Conservation (phyloP, 1,284 basidiomycete genomes). For the Puccinia triticina region DNA sequence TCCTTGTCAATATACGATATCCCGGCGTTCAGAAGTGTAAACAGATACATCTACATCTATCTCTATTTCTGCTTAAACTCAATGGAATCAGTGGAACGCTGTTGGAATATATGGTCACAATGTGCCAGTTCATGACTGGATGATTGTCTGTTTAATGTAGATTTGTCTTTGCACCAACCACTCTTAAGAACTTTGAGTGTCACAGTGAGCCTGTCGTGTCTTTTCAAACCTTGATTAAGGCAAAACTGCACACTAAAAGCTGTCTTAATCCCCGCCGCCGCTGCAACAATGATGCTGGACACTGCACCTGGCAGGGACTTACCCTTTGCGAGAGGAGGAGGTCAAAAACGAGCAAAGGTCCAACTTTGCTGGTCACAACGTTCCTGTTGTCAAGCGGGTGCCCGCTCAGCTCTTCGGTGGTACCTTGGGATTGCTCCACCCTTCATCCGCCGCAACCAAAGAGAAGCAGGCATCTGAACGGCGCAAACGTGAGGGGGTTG, state of each 20-base stretch:
- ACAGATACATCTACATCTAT: neutral
- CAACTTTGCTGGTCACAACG: slow-evolving; percentile 86
- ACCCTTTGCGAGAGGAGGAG: slow-evolving; percentile 95
- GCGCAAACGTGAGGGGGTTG: slow-evolving; percentile 84
- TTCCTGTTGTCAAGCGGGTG: slow-evolving; percentile 97
- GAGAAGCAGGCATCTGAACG: slow-evolving; percentile 99
- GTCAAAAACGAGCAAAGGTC: slow-evolving; percentile 97
- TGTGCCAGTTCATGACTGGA: too few species aligned
- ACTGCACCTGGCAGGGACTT: slow-evolving; percentile 91
- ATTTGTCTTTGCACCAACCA: too few species aligned
- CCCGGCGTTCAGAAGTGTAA: neutral
- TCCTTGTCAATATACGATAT: neutral
- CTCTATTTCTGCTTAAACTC: too few species aligned
- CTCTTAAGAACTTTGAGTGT: too few species aligned
- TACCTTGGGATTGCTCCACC: slow-evolving; percentile 89
- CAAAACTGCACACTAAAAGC: too few species aligned
- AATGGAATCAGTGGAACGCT: too few species aligned
- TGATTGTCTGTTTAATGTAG: too few species aligned
- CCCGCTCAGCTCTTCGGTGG: slow-evolving; percentile 98
- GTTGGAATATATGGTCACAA: too few species aligned
- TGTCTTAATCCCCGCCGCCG: too few species aligned
- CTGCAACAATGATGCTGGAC: too few species aligned
- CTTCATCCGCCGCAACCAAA: slow-evolving; percentile 96
- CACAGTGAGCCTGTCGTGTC: too few species aligned
- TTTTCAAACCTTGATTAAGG: too few species aligned